Percentiles rank a stretch among this genome's conserved stretches.
phyloP scores from a whole-genome alignment of 1,139 yeast genomes.

The Meyerozyma elateridarum region DNA sequence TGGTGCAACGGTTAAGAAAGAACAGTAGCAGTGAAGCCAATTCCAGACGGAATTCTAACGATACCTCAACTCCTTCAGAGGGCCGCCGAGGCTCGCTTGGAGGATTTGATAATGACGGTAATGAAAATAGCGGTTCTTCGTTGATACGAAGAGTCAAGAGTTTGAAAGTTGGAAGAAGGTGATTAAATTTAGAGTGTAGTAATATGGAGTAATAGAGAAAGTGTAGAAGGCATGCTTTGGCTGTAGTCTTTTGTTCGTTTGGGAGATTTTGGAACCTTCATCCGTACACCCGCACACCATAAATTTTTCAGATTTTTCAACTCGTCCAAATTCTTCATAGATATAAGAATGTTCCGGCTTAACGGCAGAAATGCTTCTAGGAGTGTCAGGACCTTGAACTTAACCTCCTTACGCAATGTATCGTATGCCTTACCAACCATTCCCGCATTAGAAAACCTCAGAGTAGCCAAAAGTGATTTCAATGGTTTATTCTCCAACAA shows the following conservation, averaged over 20 bases:
- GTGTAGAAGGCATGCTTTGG: constrained; percentile 1
- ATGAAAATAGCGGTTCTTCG: constrained; percentile 29
- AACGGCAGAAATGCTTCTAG: too few relatives aligned
- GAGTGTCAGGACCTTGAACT: too few relatives aligned
- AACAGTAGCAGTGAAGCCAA: constrained; percentile 34
- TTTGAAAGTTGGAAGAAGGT: constrained; percentile 60
- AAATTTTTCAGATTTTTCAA: too few relatives aligned
- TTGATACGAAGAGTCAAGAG: constrained; percentile 83
- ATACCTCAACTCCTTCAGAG: constrained; percentile 15
- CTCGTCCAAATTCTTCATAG: too few relatives aligned
- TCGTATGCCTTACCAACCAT: constrained; percentile 19
- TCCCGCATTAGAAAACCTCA: constrained; percentile 29
- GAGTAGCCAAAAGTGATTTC: constrained; percentile 33
- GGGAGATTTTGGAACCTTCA: too few relatives aligned
- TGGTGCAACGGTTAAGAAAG: constrained; percentile 60
- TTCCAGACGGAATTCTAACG: constrained; percentile 34
- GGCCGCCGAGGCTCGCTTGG: constrained; percentile 21
- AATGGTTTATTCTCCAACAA: constrained; percentile 50
- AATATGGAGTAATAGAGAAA: constrained; percentile 9
- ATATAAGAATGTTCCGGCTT: too few relatives aligned
- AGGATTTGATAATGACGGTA: constrained; percentile 9
- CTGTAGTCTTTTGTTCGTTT: too few relatives aligned
- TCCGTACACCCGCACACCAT: too few relatives aligned
- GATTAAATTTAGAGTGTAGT: neutral
- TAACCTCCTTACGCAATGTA: too few relatives aligned